These are phyloP conservation scores for Aspergillus mulundensis DNA, from an alignment of 495 filamentous ascomycete species.

Conservation along the genomic window DNA sequence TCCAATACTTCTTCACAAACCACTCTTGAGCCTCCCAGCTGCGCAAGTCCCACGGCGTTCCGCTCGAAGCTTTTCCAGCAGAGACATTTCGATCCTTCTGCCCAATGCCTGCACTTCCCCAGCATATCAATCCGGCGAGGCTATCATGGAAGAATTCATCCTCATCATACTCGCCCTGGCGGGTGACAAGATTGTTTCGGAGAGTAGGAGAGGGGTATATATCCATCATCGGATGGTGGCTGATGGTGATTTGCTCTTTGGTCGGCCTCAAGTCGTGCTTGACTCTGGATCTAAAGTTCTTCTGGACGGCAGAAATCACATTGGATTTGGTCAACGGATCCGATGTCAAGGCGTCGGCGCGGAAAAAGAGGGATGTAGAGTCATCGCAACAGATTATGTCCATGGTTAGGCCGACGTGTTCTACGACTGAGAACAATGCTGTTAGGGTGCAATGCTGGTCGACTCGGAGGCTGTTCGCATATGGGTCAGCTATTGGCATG, in stretches of 20 bases:
- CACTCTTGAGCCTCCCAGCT: slow-evolving; percentile 28
- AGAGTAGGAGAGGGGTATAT: slow-evolving; percentile 26
- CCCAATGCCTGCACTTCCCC: slow-evolving; percentile 24
- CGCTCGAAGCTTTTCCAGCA: slow-evolving; percentile 21
- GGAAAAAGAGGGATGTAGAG: slow-evolving; percentile 23
- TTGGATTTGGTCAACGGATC: slow-evolving; percentile 8
- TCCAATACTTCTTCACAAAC: slow-evolving; percentile 33
- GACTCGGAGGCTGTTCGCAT: slow-evolving; percentile 24
- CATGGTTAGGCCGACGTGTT: slow-evolving; percentile 23
- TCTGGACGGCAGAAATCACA: slow-evolving; percentile 14
- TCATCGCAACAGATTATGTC: slow-evolving; percentile 22
- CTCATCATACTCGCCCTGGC: slow-evolving; percentile 19
- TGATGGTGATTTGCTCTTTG: slow-evolving; percentile 24
- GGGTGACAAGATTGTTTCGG: slow-evolving; percentile 23
- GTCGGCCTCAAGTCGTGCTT: slow-evolving; percentile 26
- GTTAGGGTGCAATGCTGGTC: slow-evolving; percentile 21
- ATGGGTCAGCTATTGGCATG: slow-evolving; percentile 18
- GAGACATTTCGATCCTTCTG: slow-evolving; percentile 19
- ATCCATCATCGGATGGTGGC: slow-evolving; percentile 27
- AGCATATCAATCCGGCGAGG: slow-evolving; percentile 24
- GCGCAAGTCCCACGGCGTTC: slow-evolving; percentile 27
- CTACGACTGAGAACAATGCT: slow-evolving; percentile 13
- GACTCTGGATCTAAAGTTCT: slow-evolving; percentile 17
- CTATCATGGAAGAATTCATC: slow-evolving; percentile 24
- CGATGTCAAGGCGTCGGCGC: background rate